Conservation (phyloP, 2,329 filamentous ascomycete species). For the Ceratocystiopsis brevicomis region DNA sequence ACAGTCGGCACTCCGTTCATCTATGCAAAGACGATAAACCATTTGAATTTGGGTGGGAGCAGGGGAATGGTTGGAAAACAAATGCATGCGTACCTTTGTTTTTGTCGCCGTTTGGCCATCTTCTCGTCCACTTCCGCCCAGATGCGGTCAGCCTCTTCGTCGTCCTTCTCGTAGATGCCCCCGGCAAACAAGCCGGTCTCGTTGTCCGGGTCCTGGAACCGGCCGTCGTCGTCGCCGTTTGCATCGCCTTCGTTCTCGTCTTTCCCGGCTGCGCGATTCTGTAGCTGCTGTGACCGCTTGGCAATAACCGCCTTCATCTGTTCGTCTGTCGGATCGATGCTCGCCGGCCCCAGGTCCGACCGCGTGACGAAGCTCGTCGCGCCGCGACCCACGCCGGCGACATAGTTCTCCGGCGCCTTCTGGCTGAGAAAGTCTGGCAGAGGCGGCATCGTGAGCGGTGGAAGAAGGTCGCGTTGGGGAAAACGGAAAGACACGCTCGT, state of each 20-base stretch:
- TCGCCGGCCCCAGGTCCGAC: slow-evolving; percentile 84
- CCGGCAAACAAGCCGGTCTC: slow-evolving; percentile 90
- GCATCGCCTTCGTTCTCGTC: slow-evolving; percentile 58
- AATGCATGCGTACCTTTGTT: slow-evolving; percentile 58
- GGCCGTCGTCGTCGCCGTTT: slow-evolving; percentile 30
- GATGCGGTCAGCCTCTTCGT: slow-evolving; percentile 92
- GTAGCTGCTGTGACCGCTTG: slow-evolving; percentile 73
- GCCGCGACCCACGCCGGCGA: slow-evolving; percentile 91
- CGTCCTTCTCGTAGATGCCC: slow-evolving; percentile 89
- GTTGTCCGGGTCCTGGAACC: slow-evolving; percentile 92
- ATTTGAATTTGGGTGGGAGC: slow-evolving; percentile 17
- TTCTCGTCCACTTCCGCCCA: slow-evolving; percentile 92
- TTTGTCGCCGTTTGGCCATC: slow-evolving; percentile 79
- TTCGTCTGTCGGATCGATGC: slow-evolving; percentile 89
- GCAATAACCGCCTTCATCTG: slow-evolving; percentile 96
- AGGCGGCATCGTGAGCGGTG: slow-evolving; percentile 24
- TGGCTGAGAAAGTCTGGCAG: slow-evolving; percentile 68
- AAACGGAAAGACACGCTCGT: not conserved
- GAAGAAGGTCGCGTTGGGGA: not conserved
- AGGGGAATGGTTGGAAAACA: not conserved
- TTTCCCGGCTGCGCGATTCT: slow-evolving; percentile 25
- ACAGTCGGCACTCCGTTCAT: slow-evolving; percentile 60
- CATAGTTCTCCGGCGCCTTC: slow-evolving; percentile 70
- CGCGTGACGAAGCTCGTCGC: slow-evolving; percentile 96
- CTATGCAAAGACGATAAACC: slow-evolving; percentile 50